These are phyloP conservation scores for Asterella californica DNA, from an alignment of 225 moss, liverwort and hornwort genomes.

Conservation along the genomic window DNA sequence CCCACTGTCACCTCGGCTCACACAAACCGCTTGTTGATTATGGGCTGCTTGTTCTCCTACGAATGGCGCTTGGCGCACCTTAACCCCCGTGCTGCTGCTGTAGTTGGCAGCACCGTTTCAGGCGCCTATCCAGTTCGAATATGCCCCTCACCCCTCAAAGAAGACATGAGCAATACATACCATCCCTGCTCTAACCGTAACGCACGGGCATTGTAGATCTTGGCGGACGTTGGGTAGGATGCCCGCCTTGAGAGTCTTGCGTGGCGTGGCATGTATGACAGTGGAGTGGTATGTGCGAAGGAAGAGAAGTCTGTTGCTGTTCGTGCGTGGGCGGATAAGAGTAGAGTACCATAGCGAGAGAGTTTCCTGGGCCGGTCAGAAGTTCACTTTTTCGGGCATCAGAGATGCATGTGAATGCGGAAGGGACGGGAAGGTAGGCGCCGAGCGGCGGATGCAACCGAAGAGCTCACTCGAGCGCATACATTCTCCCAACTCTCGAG, in stretches of 20 bases:
- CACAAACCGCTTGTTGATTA: too few species aligned
- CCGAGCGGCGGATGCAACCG: not conserved
- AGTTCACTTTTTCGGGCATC: not conserved
- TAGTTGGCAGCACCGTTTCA: not conserved
- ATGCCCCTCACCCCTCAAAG: not conserved
- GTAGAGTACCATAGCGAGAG: not conserved
- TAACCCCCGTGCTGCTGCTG: not conserved
- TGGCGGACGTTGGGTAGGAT: not conserved
- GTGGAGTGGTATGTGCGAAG: not conserved
- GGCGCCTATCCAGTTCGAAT: not conserved
- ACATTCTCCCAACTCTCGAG: not conserved
- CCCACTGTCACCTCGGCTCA: too few species aligned
- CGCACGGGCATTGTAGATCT: not conserved
- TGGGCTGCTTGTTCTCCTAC: too few species aligned
- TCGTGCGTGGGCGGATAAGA: not conserved
- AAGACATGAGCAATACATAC: not conserved
- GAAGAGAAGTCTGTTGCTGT: too few species aligned
- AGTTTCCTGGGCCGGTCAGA: not conserved
- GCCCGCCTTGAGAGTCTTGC: not conserved
- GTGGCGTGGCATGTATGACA: not conserved
- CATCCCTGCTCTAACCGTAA: not conserved
- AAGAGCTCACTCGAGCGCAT: not conserved
- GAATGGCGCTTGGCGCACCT: too few species aligned
- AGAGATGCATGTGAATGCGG: not conserved
- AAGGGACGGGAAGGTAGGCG: too few species aligned